phyloP scores from a whole-genome alignment of 345 rosid genomes.

The Turnera subulata region DNA sequence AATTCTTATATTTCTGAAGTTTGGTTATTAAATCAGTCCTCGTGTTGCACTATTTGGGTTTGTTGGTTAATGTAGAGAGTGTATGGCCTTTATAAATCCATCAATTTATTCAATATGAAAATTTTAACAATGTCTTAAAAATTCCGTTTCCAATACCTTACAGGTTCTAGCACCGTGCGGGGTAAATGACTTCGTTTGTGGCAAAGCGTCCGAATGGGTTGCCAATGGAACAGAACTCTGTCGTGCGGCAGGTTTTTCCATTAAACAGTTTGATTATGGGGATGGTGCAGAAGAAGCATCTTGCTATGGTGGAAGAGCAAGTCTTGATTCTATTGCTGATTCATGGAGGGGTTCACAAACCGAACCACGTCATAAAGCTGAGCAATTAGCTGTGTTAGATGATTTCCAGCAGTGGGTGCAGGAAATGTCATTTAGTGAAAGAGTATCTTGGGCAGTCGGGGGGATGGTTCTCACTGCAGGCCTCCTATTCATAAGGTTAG shows the following conservation, averaged over 20 bases:
- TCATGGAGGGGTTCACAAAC: constrained; percentile 56
- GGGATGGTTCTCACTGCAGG: constrained; percentile 77
- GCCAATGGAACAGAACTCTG: constrained; percentile 86
- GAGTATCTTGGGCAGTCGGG: constrained; percentile 74
- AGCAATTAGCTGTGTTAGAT: constrained; percentile 22
- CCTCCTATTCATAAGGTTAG: constrained; percentile 57
- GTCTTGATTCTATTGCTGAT: constrained; percentile 71
- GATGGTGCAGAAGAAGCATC: constrained; percentile 36
- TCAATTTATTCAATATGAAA: no score
- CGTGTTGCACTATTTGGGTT: no score
- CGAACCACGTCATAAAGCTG: constrained; percentile 32
- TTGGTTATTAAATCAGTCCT: no score
- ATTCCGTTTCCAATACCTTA: no score
- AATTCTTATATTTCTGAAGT: no score
- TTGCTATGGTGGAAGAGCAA: constrained; percentile 81
- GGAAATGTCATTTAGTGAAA: constrained; percentile 44
- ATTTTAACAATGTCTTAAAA: no score
- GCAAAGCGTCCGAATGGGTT: constrained; percentile 73
- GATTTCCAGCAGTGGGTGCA: constrained; percentile 49
- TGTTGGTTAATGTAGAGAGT: no score
- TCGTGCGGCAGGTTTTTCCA: constrained; percentile 73
- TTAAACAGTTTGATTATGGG: constrained; percentile 31
- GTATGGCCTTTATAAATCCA: no score
- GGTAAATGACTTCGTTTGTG: constrained; percentile 69
- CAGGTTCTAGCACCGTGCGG: constrained; percentile 84